phyloP scores from a whole-genome alignment of 768 basidiomycete species.

The Suillus subaureus region DNA sequence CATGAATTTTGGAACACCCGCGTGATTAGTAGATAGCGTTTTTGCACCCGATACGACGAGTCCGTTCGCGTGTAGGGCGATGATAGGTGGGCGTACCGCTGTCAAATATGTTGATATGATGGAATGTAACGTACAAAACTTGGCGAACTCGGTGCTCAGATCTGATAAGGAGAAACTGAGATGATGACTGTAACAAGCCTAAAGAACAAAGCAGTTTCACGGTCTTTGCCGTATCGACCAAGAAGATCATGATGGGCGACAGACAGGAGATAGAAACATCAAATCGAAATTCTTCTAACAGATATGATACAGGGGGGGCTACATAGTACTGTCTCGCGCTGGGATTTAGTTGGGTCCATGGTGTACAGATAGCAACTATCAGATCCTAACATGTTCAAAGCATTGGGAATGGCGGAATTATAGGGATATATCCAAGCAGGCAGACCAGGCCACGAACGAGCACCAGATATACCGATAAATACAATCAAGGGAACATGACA shows the following conservation, averaged over 20 bases:
- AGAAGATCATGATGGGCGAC: neutral
- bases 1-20: neutral
- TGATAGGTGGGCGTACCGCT: constrained; percentile 13
- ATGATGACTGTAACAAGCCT: neutral
- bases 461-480: constrained; percentile 20
- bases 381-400: constrained; percentile 32
- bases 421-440: constrained; percentile 18
- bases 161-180: neutral
- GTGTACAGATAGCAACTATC: constrained; percentile 34
- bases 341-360: constrained; percentile 28
- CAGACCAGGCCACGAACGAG: constrained; percentile 27
- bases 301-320: constrained; percentile 32
- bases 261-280: constrained; percentile 10
- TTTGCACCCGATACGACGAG: constrained; percentile 8
- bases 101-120: constrained; percentile 11
- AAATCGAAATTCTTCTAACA: constrained; percentile 7
- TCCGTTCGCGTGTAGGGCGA: constrained; percentile 9
- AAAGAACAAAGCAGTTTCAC: neutral
- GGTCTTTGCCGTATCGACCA: constrained; percentile 6
- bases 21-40: constrained; percentile 1
- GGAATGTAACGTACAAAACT: constrained; percentile 8
- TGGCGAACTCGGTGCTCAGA: neutral
- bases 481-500: constrained; percentile 67
- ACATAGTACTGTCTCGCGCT: constrained; percentile 29
- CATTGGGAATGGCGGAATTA: constrained; percentile 23